A percentile compares a stretch with the other conserved stretches of the same genome.
Conservation (phyloP, 106 monocot species). For the Dendrobium catenatum region DNA sequence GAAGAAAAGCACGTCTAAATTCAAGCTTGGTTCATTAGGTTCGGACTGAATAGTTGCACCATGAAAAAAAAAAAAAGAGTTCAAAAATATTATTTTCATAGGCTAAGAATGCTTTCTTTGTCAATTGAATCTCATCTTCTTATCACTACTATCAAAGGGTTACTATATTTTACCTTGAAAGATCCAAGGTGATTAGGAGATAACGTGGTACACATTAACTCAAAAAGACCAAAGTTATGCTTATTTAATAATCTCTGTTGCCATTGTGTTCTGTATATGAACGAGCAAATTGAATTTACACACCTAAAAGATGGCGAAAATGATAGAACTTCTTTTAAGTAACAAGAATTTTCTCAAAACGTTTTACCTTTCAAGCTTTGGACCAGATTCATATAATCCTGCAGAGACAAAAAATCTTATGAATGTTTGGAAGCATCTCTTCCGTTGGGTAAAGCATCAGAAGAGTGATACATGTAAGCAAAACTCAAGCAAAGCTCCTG, state of each 20-base stretch:
- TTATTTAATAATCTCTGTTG: not conserved
- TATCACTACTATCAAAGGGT: too few relatives aligned
- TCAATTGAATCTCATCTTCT: too few relatives aligned
- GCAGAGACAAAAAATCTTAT: not conserved
- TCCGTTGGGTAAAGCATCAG: conserved; percentile 18
- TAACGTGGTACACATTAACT: not conserved
- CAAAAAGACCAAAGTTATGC: not conserved
- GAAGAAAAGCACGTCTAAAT: too few relatives aligned
- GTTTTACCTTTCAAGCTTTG: not conserved
- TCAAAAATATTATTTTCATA: too few relatives aligned
- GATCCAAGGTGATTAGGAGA: not conserved
- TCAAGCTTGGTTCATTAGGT: too few relatives aligned
- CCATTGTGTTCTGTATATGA: not conserved
- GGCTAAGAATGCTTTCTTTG: too few relatives aligned
- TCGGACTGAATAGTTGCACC: too few relatives aligned
- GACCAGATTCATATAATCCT: not conserved
- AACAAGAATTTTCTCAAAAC: not conserved
- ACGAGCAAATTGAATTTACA: not conserved
- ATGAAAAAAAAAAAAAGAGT: too few relatives aligned
- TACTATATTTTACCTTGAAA: not conserved
- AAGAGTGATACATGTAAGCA: conserved; percentile 71
- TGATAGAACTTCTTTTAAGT: not conserved
- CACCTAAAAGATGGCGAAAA: not conserved
- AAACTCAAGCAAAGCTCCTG: conserved; percentile 83
- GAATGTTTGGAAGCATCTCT: not conserved